Evolutionary conservation across 2,329 filamentous ascomycete species (phyloP), one percentile per base, ranked within the genome.

Genomic region (Arthrobotrys musiformis): DNA sequence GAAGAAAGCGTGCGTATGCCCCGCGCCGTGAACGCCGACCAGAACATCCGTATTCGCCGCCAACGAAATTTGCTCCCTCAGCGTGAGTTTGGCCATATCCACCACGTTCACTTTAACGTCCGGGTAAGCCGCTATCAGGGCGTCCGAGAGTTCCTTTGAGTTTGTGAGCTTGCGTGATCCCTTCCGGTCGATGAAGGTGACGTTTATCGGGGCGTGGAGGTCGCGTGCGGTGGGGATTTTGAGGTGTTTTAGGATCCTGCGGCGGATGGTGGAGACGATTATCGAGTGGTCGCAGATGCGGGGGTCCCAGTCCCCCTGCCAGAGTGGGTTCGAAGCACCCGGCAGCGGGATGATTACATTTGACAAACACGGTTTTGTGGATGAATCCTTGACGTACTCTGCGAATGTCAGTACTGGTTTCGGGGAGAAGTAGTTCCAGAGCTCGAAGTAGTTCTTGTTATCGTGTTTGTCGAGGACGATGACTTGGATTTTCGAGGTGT

Each of bases 21-120:
- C 85, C 0, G 85, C 84, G 46, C 85, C 85, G 79, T 86, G 85
- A 1, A 85, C 83, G 30, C 85, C 85, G 4, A 85, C 82, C 7
- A 86, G 81, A 15, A 86, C 78, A 70, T 86, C 84, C 0, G 85
- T 85, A 26, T 80, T 79, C 13, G 81, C 82, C 8, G 82, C 81
- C 0, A 84, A 40, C 7, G 77, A 66, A 4, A 86, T 48, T 79
- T 86, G 85, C 35, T 84, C 81, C 0, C 62, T 37, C 46, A 86
- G 82, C 5, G 84, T 63, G n/a, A 85, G 69, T n/a, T 79, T 68
- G 0, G 82, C 83, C 70, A 86, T 84, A 78, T 85, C 84, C 19
- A 86, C 78, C 7, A 82, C 79, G 13, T 81, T 79, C 3, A 85
- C 74, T 1, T 77, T 79, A 44, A 84, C 79, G 15, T 80, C 78